These are phyloP conservation scores for Gentiana straminea DNA, from an alignment of 257 asterid species.

Conservation along the genomic window DNA sequence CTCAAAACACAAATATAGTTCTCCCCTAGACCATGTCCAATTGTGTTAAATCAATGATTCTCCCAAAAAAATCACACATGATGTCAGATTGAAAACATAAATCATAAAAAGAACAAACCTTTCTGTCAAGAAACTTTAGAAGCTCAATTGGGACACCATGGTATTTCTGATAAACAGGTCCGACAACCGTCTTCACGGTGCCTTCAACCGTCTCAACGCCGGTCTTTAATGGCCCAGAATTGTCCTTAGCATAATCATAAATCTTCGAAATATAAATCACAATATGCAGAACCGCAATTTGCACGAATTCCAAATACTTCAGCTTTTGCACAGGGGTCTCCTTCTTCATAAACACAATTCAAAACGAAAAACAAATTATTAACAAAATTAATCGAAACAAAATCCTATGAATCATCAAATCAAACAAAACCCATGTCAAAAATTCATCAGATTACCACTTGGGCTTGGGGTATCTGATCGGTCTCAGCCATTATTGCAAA, in stretches of 20 bases:
- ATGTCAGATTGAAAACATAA: too few relatives aligned
- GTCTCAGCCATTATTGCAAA: conserved; percentile 15
- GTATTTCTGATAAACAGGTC: conserved; percentile 58
- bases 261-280: conserved; percentile 45
- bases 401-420: background rate
- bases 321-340: conserved; percentile 51
- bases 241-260: conserved; percentile 65
- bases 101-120: conserved; percentile 30
- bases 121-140: conserved; percentile 79
- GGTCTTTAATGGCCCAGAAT: conserved; percentile 80
- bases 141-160: conserved; percentile 45
- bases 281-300: conserved; percentile 46
- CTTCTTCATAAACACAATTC: conserved; percentile 16
- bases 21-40: too few relatives aligned
- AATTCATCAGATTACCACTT: conserved; percentile 13
- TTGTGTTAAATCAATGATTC: too few relatives aligned
- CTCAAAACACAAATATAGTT: too few relatives aligned
- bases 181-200: conserved; percentile 70
- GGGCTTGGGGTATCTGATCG: conserved; percentile 10
- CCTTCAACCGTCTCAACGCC: conserved; percentile 76
- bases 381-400: background rate
- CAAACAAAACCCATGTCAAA: background rate
- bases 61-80: background rate
- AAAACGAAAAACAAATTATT: background rate
- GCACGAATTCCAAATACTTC: conserved; percentile 70